Conservation (phyloP, 129 eudicot species). For the Saposhnikovia divaricata region DNA sequence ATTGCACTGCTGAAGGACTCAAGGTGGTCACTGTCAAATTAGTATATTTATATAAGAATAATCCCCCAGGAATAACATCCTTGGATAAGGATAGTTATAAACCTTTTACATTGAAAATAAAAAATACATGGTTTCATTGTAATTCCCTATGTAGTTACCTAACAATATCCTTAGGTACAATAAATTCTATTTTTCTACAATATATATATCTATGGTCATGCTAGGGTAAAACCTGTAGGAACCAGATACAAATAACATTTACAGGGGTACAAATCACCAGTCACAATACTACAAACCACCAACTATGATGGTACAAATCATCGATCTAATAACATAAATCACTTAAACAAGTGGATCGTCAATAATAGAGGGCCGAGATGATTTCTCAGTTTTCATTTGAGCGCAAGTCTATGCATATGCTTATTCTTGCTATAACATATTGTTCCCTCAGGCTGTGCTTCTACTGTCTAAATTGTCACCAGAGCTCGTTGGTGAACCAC, state of each 20-base stretch:
- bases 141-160: neutral
- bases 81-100: neutral
- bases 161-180: neutral
- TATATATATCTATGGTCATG: too few relatives aligned
- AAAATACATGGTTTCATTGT: neutral
- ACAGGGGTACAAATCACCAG: too few relatives aligned
- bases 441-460: conserved; percentile 54
- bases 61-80: neutral
- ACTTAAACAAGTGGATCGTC: too few relatives aligned
- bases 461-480: conserved; percentile 64
- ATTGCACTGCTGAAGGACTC: conserved; percentile 93
- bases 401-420: neutral
- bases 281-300: too few relatives aligned
- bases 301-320: too few relatives aligned
- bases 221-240: too few relatives aligned
- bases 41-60: neutral
- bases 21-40: conserved; percentile 36
- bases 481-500: conserved; percentile 66
- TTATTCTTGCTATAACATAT: neutral
- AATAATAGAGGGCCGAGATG: too few relatives aligned
- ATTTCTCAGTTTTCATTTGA: too few relatives aligned
- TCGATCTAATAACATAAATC: too few relatives aligned
- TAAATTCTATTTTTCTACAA: too few relatives aligned
- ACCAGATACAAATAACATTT: too few relatives aligned
- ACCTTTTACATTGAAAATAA: neutral